Evolutionary conservation across 371 early-diverging fungal species (phyloP).

Genomic region (Mortierella sp.): DNA sequence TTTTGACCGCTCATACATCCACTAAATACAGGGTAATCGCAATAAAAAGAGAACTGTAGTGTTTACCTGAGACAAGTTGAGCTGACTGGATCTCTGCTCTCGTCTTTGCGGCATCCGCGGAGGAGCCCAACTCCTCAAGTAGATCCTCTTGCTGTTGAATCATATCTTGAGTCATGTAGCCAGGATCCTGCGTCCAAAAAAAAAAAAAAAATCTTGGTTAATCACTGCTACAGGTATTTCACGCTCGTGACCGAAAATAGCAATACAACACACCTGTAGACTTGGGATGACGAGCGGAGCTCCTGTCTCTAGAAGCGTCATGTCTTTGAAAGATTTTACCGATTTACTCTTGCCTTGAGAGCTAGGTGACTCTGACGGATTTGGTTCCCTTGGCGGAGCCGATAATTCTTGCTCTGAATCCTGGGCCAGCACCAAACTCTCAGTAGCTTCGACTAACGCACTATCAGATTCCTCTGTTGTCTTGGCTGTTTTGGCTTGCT

Average conservation of each 20-base stretch:
- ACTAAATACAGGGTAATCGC: neutral
- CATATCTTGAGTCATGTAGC: conserved; percentile 93
- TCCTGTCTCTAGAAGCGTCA: conserved; percentile 64
- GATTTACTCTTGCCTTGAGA: neutral
- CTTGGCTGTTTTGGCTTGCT: neutral
- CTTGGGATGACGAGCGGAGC: conserved; percentile 76
- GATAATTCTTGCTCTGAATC: neutral
- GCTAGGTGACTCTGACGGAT: neutral
- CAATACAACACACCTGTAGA: conserved; percentile 66
- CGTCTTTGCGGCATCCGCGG: conserved; percentile 74
- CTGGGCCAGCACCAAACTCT: neutral
- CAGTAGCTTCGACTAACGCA: neutral
- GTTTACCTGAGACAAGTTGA: conserved; percentile 77
- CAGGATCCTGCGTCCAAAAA: conserved; percentile 65
- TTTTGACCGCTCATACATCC: neutral
- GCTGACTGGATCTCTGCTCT: conserved; percentile 85
- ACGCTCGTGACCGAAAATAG: neutral
- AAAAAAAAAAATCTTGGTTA: neutral
- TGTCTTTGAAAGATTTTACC: conserved; percentile 41
- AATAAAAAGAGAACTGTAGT: neutral
- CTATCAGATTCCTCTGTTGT: neutral
- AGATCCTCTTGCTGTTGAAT: conserved; percentile 80
- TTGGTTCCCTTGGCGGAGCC: neutral
- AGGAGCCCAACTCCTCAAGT: conserved; percentile 82
- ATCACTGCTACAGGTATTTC: neutral